phyloP scores from a whole-genome alignment of 768 basidiomycete species.

The Russula earlei region DNA sequence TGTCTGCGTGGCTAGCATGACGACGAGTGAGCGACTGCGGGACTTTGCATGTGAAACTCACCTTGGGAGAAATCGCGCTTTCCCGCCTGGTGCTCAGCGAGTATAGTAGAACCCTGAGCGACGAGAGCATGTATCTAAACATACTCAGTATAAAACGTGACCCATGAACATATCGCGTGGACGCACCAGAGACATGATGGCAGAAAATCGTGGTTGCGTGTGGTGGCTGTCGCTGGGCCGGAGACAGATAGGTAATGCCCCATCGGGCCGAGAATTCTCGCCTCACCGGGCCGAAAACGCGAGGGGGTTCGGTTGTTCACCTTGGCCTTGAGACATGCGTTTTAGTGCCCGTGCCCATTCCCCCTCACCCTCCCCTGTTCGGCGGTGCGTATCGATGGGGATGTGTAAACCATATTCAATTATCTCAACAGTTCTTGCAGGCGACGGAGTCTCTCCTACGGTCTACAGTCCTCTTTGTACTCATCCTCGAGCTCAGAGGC shows the following conservation, averaged over 20 bases:
- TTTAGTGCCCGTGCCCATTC: slow-evolving; percentile 18
- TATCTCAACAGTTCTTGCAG: not conserved
- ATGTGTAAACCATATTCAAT: not conserved
- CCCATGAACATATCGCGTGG: not conserved
- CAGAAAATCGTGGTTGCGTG: not conserved
- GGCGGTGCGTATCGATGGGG: not conserved
- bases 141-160: not conserved
- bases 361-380: slow-evolving; percentile 7
- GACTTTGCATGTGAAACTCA: slow-evolving; percentile 21
- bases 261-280: not conserved
- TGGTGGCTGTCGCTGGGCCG: not conserved
- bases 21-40: not conserved
- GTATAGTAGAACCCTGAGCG: slow-evolving; percentile 63
- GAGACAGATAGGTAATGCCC: too few relatives aligned
- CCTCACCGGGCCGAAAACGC: not conserved
- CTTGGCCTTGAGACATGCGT: slow-evolving; percentile 6
- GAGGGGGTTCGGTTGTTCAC: too few relatives aligned
- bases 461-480: slow-evolving; percentile 9
- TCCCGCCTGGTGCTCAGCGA: slow-evolving; percentile 81
- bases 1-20: slow-evolving; percentile 60
- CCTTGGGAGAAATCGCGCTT: slow-evolving; percentile 87
- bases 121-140: slow-evolving; percentile 75
- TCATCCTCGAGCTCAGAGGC: slow-evolving; percentile 4
- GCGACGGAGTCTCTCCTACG: slow-evolving; percentile 13
- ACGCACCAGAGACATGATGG: slow-evolving; percentile 14